These are phyloP conservation scores for Colletotrichum aenigma DNA, from an alignment of 2,329 filamentous ascomycete genomes.

Conservation along the genomic window DNA sequence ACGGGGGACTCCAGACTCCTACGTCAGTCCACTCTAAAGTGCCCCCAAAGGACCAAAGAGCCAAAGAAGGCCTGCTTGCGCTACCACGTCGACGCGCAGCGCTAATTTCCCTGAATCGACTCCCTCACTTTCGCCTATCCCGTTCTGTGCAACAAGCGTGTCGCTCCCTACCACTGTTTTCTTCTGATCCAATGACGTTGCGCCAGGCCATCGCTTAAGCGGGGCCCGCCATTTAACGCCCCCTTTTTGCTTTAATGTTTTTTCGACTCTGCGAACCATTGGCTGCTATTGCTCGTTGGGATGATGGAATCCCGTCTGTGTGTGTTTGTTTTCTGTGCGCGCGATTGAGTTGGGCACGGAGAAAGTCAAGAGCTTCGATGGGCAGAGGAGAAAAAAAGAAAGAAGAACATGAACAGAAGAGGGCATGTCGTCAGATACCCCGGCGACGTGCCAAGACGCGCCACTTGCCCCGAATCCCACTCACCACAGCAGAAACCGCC, in stretches of 20 bases:
- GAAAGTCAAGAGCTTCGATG: background rate
- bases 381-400: background rate
- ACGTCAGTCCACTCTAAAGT: background rate
- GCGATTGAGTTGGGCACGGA: background rate
- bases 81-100: background rate
- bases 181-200: background rate
- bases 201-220: background rate
- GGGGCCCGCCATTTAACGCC: background rate
- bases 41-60: background rate
- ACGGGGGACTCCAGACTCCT: background rate
- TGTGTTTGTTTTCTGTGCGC: background rate
- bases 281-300: background rate
- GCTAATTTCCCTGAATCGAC: conserved; percentile 17
- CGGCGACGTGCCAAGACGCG: conserved; percentile 16
- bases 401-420: background rate
- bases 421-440: conserved; percentile 2
- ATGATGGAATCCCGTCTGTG: background rate
- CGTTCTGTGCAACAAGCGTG: background rate
- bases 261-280: background rate
- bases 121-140: background rate
- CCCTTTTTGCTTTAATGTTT: background rate
- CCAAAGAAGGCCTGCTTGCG: background rate
- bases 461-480: background rate
- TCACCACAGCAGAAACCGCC: background rate
- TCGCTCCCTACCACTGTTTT: background rate